Base-by-base conservation (phyloP, 1,284 basidiomycete species). In the Meira nashicola region DNA sequence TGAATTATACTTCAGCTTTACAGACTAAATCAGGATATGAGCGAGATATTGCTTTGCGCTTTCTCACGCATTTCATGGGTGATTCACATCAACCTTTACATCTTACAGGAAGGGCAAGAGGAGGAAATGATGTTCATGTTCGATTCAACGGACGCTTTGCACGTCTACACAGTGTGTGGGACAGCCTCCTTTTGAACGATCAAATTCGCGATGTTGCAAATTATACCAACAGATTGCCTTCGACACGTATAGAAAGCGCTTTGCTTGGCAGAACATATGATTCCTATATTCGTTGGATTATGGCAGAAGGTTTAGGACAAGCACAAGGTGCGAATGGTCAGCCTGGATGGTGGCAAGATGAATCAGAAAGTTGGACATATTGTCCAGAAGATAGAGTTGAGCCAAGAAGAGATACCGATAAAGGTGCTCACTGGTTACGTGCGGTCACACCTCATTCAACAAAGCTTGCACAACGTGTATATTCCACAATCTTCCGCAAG, bases 1-100 rank as follows among this genome's bases (percentile, higher is more conserved):
- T 59, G 66, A 78, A 77, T 59, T 73, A 78, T 60, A 71, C 76
- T 1, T 59, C 66, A 23, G 58, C 59, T 3, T 58, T 74, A 1
- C 17, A 14, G 17, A 39, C 21, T 21, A 44, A 21, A 33, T n/a
- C 15, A 4, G 39, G 23, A 47, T 57, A 47, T 23, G 71, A 73
- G 7, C 77, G 79, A 12, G 82, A 83, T 67, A 80, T 82, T 73
- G 88, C 90, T 1, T 82, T 94, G 72, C 89, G 90, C 75, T 95
- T 94, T 81, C 81, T 96, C 52, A 84, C 92, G 39, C 92, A 96
- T 76, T 92, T 91, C 65, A 63, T 93, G 9, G 92, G 92, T 0
- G 92, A 95, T 74, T 82, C 93, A 82, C 92, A 94, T 73, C 87
- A 89, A 83, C 92, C 92, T 9, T 81, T 95, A 53, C 92, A 96